Base-by-base conservation (phyloP, 805 yeast species). In the Torulaspora maleeae region DNA sequence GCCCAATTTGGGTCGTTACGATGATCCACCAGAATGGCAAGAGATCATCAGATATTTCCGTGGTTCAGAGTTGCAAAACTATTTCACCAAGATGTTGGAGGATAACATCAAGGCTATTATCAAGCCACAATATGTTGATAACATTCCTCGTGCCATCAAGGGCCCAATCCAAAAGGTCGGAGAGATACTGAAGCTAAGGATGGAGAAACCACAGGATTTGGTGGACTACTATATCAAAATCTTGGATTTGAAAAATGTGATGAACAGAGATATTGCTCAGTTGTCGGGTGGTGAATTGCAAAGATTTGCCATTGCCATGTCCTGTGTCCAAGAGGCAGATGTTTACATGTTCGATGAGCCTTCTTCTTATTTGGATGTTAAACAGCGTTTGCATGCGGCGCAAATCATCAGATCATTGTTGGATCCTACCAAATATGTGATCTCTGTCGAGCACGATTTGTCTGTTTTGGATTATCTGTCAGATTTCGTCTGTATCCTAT, bases 301-400 rank as follows among this genome's bases (percentile, higher is more conserved):
- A 75, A 83, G 99, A 74, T 93, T 93, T 65, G 98, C 99, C 38
- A 83, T 93, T 65, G 99, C 93, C 59, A 84, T 93, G 89, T 86
- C 98, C 12, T 87, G 96, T 76, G 89, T 90, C 38, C 98, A 91
- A 72, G 75, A 73, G 27, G 98, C 98, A 46, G 86, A 88, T 58
- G 98, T 93, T 36, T 93, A 93, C 73, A 93, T 93, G 99, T 93
- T 93, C 70, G 99, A 93, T 72, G 99, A 93, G 75, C 99, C 99
- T 38, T 90, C 98, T 15, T 93, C 99, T 9, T 93, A 93, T 72
- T 74, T 93, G 68, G 99, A 93, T 78, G 98, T 93, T 55, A 93
- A 93, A 72, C 99, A 93, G 73, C 91, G 99, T 80, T 79, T 93
- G 70, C 86, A 93, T 60, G 99, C 99, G 46, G 99, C 99, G 48